These are phyloP conservation scores for Plasmodium vivax DNA, from an alignment of 169 alveolate genomes.

Conservation along the genomic window DNA sequence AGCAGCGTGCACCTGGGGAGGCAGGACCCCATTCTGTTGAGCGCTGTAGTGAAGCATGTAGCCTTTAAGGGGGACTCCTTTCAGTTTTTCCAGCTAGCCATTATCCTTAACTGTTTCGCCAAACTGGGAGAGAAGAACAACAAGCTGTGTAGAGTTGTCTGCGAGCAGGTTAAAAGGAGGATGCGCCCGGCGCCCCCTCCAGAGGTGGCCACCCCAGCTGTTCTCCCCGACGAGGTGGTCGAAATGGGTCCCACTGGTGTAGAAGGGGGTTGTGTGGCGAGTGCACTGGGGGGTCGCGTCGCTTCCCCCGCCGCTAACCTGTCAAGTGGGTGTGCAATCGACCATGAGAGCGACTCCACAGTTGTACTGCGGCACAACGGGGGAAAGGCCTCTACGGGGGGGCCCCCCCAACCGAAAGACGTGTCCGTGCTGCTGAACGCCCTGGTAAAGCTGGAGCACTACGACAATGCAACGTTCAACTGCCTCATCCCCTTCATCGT, in stretches of 20 bases:
- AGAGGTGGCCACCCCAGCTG: not conserved
- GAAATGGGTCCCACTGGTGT: not conserved
- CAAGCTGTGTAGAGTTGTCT: constrained; percentile 34
- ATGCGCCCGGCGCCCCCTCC: not conserved
- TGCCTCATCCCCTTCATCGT: constrained; percentile 57
- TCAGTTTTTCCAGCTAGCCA: constrained; percentile 46
- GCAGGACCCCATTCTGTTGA: constrained; percentile 10
- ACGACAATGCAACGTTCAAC: constrained; percentile 55
- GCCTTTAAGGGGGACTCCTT: constrained; percentile 6
- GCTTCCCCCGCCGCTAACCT: not conserved
- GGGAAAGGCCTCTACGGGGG: not conserved
- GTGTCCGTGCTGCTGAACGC: constrained; percentile 48
- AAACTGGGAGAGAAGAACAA: constrained; percentile 53
- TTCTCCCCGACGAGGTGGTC: not conserved
- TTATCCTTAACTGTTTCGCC: constrained; percentile 28
- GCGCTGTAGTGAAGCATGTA: constrained; percentile 33
- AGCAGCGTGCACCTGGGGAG: constrained; percentile 34
- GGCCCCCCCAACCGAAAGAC: constrained; percentile 32
- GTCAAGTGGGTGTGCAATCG: not conserved
- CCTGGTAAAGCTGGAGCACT: constrained; percentile 28
- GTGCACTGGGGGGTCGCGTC: not conserved
- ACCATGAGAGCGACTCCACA: not conserved
- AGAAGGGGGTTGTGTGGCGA: not conserved
- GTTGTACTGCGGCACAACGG: not conserved
- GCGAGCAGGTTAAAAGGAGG: constrained; percentile 38